These are phyloP conservation scores for Chytriomyces confervae DNA, from an alignment of 192 early-diverging fungal species.

Conservation along the genomic window DNA sequence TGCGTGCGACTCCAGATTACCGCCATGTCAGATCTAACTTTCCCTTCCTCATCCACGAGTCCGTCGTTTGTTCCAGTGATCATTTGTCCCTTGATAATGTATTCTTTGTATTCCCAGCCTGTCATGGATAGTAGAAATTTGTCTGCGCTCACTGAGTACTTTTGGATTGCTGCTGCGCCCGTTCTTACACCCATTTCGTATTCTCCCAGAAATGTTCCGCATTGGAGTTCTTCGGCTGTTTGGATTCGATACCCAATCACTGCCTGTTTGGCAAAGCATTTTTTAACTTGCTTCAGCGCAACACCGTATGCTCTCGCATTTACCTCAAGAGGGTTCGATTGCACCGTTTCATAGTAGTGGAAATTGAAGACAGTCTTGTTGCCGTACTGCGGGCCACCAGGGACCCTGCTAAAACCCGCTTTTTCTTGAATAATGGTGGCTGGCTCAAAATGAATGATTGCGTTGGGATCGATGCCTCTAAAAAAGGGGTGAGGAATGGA, in stretches of 20 bases:
- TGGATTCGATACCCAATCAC: conserved; percentile 32
- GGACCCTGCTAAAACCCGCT: conserved; percentile 14
- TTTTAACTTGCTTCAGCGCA: neutral
- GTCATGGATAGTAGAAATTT: conserved; percentile 8
- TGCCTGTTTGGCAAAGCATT: neutral
- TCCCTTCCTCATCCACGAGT: conserved; percentile 12
- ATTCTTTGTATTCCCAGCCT: conserved; percentile 39
- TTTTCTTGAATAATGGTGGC: neutral
- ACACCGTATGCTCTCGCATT: neutral
- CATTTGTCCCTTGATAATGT: neutral
- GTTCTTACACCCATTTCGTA: conserved; percentile 28
- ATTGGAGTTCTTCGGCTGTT: conserved; percentile 9
- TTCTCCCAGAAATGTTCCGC: conserved; percentile 33
- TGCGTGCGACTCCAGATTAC: conserved; percentile 16
- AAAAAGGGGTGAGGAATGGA: conserved; percentile 47
- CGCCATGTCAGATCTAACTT: conserved; percentile 21
- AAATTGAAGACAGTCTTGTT: conserved; percentile 7
- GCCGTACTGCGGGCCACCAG: conserved; percentile 6
- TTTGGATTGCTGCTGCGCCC: conserved; percentile 2
- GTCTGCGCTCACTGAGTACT: neutral
- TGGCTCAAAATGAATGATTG: conserved; percentile 60
- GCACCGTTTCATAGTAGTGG: conserved; percentile 12
- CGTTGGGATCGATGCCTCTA: conserved; percentile 55
- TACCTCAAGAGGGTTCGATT: neutral
- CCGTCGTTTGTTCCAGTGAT: conserved; percentile 25